These are phyloP conservation scores for Dothideomycetes sp. DNA, from an alignment of 2,329 filamentous ascomycete species.

Conservation along the genomic window DNA sequence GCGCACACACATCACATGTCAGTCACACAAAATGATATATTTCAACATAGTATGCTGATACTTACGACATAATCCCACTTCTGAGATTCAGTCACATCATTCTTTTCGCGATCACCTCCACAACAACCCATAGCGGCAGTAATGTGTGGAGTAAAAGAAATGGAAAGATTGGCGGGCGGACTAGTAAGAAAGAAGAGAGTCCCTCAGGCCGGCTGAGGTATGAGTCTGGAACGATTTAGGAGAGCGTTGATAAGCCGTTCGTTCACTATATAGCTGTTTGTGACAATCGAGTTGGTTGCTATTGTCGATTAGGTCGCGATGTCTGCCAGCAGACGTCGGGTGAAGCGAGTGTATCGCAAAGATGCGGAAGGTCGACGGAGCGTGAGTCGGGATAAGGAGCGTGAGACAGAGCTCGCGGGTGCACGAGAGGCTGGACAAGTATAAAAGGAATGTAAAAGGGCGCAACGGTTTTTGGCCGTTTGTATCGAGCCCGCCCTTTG, in stretches of 20 bases:
- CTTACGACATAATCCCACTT: constrained; percentile 88
- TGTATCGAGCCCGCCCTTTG: constrained; percentile 4
- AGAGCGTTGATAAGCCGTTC: constrained; percentile 1
- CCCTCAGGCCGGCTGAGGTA: constrained; percentile 14
- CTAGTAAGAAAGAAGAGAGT: too few species aligned
- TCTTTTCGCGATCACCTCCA: constrained; percentile 28
- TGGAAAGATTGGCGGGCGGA: background rate
- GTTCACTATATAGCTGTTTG: background rate
- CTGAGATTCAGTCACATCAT: constrained; percentile 35
- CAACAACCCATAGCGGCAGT: constrained; percentile 26
- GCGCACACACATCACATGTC: constrained; percentile 19
- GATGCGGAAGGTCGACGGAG: constrained; percentile 4
- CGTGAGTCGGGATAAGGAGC: background rate
- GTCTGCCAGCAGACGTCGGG: constrained; percentile 13
- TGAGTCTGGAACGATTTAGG: constrained; percentile 1
- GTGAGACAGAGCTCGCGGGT: background rate
- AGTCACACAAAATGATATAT: background rate
- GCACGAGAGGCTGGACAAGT: constrained; percentile 7
- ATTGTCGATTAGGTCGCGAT: background rate
- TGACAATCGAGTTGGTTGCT: background rate
- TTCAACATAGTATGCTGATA: constrained; percentile 13
- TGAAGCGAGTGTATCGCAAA: background rate
- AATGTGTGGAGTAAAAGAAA: background rate
- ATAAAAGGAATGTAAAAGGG: constrained; percentile 9
- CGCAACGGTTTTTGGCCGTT: constrained; percentile 10